Evolutionary conservation across 345 rosid species (phyloP).

Genomic region (Populus pruinosa): DNA sequence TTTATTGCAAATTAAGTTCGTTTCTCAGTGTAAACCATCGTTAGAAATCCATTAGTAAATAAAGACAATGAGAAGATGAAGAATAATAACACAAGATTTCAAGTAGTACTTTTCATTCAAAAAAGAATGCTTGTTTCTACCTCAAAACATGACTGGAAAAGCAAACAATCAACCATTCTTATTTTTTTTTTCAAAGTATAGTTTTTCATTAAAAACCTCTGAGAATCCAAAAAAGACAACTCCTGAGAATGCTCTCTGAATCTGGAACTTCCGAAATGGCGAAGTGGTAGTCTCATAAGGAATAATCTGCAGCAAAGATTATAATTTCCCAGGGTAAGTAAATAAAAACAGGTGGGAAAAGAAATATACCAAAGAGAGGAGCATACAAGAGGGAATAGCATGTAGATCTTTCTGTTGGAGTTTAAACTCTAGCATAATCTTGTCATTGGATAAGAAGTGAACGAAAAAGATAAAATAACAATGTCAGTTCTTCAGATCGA

Average conservation of each 20-base stretch:
- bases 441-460: background rate
- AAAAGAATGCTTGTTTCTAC: background rate
- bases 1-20: background rate
- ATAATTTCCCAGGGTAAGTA: background rate
- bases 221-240: conserved; percentile 4
- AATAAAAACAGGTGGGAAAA: background rate
- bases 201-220: background rate
- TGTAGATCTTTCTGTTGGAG: background rate
- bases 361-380: background rate
- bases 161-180: background rate
- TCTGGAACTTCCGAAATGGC: conserved; percentile 2
- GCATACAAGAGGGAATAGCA: background rate
- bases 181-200: background rate
- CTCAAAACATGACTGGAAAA: background rate
- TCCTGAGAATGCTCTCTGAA: background rate
- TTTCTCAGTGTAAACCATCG: background rate
- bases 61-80: background rate
- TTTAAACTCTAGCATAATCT: background rate
- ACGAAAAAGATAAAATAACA: background rate
- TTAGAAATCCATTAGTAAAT: background rate
- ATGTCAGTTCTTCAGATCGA: background rate
- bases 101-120: background rate
- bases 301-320: conserved; percentile 9
- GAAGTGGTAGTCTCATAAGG: conserved; percentile 2
- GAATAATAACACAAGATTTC: background rate